Evolutionary conservation across 768 basidiomycete species (phyloP).

Genomic region (Mrakia gelida): DNA sequence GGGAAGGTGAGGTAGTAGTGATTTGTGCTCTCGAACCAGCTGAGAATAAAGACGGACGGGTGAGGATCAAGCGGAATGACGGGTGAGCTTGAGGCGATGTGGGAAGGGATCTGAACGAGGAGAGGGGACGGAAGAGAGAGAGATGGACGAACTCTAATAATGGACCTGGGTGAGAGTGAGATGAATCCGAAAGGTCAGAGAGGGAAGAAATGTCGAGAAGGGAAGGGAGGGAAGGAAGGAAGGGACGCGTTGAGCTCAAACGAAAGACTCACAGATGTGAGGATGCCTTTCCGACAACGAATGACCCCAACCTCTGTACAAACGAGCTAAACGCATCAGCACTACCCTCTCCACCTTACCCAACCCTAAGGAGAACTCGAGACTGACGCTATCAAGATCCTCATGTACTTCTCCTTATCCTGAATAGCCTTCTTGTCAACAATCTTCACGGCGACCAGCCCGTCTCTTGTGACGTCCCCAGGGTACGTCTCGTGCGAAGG

Average conservation of each 20-base stretch:
- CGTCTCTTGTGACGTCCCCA: not conserved
- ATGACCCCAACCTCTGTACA: slow-evolving; percentile 5
- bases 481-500: not conserved
- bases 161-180: not conserved
- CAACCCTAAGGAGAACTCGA: not conserved
- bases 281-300: not conserved
- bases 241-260: not conserved
- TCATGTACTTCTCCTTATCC: slow-evolving; percentile 30
- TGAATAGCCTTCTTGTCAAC: slow-evolving; percentile 24
- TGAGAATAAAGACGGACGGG: not conserved
- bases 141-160: slow-evolving; percentile 16
- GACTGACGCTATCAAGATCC: not conserved
- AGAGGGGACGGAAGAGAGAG: no score
- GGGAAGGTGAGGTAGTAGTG: slow-evolving; percentile 33
- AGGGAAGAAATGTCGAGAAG: not conserved
- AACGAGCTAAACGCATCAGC: no score
- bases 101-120: not conserved
- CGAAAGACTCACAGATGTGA: slow-evolving; percentile 10
- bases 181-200: no score
- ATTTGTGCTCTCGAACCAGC: slow-evolving; percentile 30
- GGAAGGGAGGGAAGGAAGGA: not conserved
- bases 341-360: no score
- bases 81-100: no score
- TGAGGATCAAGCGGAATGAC: not conserved
- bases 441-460: slow-evolving; percentile 27